A percentile compares a stretch with the other conserved stretches of the same genome.
phyloP scores from a whole-genome alignment of 2,329 filamentous ascomycete species.

The Fusarium solani-melongenae region DNA sequence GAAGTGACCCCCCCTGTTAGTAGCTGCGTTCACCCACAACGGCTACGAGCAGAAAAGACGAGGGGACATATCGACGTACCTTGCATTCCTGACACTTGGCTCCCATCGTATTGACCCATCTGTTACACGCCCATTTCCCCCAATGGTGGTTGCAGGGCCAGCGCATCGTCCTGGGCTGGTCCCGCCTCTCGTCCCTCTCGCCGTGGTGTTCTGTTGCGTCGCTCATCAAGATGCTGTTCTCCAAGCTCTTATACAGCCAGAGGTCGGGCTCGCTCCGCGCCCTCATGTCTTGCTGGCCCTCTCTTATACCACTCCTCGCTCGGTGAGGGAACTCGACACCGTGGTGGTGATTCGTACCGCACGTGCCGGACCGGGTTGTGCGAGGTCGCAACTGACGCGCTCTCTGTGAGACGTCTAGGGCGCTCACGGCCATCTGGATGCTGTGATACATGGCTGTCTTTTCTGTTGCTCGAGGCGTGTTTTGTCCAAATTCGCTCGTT shows the following conservation, averaged over 20 bases:
- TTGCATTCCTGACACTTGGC: constrained; percentile 35
- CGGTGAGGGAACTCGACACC: constrained; percentile 5
- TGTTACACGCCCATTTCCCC: constrained; percentile 35
- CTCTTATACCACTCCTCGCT: constrained; percentile 33
- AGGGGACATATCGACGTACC: constrained; percentile 23
- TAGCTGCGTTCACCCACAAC: not conserved
- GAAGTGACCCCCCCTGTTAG: constrained; percentile 12
- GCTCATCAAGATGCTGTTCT: constrained; percentile 7
- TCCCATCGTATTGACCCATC: constrained; percentile 34
- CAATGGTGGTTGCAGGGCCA: constrained; percentile 41
- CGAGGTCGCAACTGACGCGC: constrained; percentile 22
- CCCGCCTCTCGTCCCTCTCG: not conserved
- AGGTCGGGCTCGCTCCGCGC: not conserved
- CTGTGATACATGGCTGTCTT: constrained; percentile 30
- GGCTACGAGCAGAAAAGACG: constrained; percentile 8
- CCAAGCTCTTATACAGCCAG: constrained; percentile 10
- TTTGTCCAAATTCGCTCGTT: not conserved
- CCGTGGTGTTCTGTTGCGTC: not conserved
- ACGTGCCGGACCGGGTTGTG: constrained; percentile 27
- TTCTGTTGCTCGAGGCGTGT: not conserved
- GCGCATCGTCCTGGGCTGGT: constrained; percentile 20
- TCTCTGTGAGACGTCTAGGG: constrained; percentile 30
- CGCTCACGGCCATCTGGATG: constrained; percentile 16
- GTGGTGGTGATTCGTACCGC: constrained; percentile 35
- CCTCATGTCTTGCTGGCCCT: constrained; percentile 11